Conservation (phyloP, 805 yeast genomes). For the Schwanniomyces pseudopolymorphus region DNA sequence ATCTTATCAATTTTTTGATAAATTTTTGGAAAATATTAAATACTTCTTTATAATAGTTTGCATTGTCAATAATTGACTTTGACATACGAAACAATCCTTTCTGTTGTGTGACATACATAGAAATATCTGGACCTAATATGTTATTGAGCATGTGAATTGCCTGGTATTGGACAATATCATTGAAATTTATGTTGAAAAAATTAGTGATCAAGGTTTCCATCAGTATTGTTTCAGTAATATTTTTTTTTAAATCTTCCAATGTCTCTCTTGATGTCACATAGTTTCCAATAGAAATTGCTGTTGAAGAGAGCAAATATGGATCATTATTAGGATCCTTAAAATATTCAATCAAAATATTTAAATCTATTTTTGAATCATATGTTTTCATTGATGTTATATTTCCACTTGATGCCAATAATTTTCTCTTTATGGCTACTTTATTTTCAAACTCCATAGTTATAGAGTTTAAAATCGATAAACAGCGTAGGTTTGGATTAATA, state of each 20-base stretch:
- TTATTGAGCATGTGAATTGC: constrained; percentile 35
- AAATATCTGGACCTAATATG: constrained; percentile 16
- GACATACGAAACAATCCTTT: constrained; percentile 16
- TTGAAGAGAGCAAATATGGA: constrained; percentile 28
- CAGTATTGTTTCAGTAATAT: constrained; percentile 4
- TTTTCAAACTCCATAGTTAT: constrained; percentile 7
- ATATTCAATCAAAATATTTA: constrained; percentile 14
- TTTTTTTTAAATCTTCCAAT: constrained; percentile 9
- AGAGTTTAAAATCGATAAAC: constrained; percentile 6
- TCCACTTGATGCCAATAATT: constrained; percentile 35
- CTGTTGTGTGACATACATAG: constrained; percentile 12
- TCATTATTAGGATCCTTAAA: constrained; percentile 8
- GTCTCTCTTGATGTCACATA: constrained; percentile 22
- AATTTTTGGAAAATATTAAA: constrained; percentile 26
- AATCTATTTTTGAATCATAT: constrained; percentile 20
- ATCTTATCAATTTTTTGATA: constrained; percentile 23
- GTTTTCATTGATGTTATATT: constrained; percentile 32
- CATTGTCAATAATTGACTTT: constrained; percentile 32
- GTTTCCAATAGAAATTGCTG: constrained; percentile 36
- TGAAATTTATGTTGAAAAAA: constrained; percentile 19
- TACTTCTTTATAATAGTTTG: constrained; percentile 34
- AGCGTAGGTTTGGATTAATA: constrained; percentile 4
- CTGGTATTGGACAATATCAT: constrained; percentile 39
- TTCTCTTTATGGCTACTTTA: constrained; percentile 18
- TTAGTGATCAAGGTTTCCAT: constrained; percentile 14